Evolutionary conservation across 441 rosid species (phyloP).

Genomic region (Aleurites moluccanus): DNA sequence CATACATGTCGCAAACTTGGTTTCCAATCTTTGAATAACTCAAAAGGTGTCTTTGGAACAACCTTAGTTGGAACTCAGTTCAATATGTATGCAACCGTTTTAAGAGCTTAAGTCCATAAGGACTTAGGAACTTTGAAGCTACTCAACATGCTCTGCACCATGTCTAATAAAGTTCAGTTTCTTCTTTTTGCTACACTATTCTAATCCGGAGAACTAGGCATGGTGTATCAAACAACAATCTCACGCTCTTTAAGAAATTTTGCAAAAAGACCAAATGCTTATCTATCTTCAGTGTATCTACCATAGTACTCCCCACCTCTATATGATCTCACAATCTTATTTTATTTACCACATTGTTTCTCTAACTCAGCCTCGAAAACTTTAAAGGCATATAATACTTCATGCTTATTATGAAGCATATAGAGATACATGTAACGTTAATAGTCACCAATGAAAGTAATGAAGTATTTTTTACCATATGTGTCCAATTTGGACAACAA

Average conservation of each 20-base stretch:
- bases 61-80: not conserved
- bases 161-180: not conserved
- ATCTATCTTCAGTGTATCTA: slow-evolving; percentile 1
- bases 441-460: not conserved
- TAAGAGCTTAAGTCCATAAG: not conserved
- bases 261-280: slow-evolving; percentile 16
- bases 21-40: not conserved
- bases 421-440: too few species aligned
- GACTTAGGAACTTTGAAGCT: too few species aligned
- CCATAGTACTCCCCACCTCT: not conserved
- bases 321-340: not conserved
- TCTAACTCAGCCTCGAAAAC: slow-evolving; percentile 1
- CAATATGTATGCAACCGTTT: not conserved
- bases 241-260: slow-evolving; percentile 19
- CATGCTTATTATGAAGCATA: not conserved
- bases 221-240: slow-evolving; percentile 1
- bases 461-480: not conserved
- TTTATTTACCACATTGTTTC: not conserved
- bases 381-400: slow-evolving; percentile 16
- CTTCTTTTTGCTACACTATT: not conserved
- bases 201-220: not conserved
- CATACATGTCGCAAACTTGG: too few species aligned
- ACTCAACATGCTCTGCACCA: not conserved
- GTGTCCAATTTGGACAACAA: not conserved
- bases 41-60: not conserved